Base-by-base conservation (phyloP, 306 rosid species). In the Ormosia semicastrata region DNA sequence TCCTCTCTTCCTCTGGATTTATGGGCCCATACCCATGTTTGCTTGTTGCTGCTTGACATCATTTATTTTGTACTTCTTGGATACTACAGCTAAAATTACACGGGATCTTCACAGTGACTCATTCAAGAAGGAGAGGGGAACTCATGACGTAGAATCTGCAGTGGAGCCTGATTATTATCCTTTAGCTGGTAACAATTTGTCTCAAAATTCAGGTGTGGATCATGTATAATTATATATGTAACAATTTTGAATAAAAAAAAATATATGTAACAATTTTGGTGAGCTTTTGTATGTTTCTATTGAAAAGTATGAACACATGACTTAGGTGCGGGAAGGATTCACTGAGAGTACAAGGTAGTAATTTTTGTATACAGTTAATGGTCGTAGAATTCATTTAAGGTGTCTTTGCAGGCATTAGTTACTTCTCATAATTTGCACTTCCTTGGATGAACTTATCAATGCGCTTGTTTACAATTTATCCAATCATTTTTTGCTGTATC, bases 1-100 rank as follows among this genome's bases (percentile, higher is more conserved):
- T 76, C 89, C 97, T 54, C 91, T 91, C 90, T 88, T 94, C 89
- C 92, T 94, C 4, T 94, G 95, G 98, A 91, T 92, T 46, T 93
- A 90, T 77, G 97, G 97, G 0, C 94, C 98, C 24, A 91, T 94
- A 9, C 91, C 95, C 33, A 94, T 94, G 97, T 84, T 94, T 80
- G 84, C 60, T 44, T 90, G 95, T 59, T 90, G 92, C 80, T 82
- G 93, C 64, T 54, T 92, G 67, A 89, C 92, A 80, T 75, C 85
- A 7, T 78, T 83, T 33, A 44, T 81, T 71, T 89, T 94, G 67
- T 94, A 89, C 83, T 91, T 92, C 87, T 85, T 91, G 89, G 97
- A 94, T 82, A 93, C 97, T 34, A 91, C 97, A 15, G 84, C 91
- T 39, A 92, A 78, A 78, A 79, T 91, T 75, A 85, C 98, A 7